Base-by-base conservation (phyloP, 345 rosid species). In the Eucalyptus polybractea region DNA sequence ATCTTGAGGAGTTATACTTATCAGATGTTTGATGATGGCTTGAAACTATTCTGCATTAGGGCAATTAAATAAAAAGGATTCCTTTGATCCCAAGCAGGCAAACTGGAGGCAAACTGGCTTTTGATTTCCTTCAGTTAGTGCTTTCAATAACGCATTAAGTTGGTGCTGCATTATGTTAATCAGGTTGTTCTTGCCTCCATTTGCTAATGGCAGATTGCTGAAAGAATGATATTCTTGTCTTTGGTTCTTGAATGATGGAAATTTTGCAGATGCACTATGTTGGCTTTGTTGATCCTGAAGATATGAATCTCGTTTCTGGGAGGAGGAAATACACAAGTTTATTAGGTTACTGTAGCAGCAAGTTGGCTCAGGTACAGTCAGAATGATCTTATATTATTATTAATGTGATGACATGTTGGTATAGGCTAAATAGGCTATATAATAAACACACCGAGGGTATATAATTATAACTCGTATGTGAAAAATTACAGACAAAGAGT, bases 221-320 rank as follows among this genome's bases (percentile, higher is more conserved):
- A 72, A 33, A 72, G 81, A 72, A 42, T 76, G 47, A 76, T 76
- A 76, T 76, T 76, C 29, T 21, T 76, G 47, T 76, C 83, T 37
- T 76, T 69, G 42, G 83, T 21, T 40, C 29, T 37, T 40, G 15
- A 40, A 76, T 21, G 83, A 40, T 88, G 53, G 54, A 8, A 88
- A 62, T 9, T 80, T 29, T 91, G 92, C 88, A 98, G 99, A 96
- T 97, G 98, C 99, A 97, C 91, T 93, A 96, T 89, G 95, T 97
- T 45, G 98, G 99, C 90, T 96, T 95, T 88, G 96, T 96, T 91
- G 97, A 96, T 91, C 94, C 97, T 21, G 97, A 96, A 90, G 99
- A 97, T 90, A 96, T 97, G 97, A 95, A 96, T 92, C 93, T 95
- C 86, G 94, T 90, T 87, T 93, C 96, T 89, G 98, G 99, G 76